Conservation (phyloP, 208 protist species). For the Strigomonas culicis region DNA sequence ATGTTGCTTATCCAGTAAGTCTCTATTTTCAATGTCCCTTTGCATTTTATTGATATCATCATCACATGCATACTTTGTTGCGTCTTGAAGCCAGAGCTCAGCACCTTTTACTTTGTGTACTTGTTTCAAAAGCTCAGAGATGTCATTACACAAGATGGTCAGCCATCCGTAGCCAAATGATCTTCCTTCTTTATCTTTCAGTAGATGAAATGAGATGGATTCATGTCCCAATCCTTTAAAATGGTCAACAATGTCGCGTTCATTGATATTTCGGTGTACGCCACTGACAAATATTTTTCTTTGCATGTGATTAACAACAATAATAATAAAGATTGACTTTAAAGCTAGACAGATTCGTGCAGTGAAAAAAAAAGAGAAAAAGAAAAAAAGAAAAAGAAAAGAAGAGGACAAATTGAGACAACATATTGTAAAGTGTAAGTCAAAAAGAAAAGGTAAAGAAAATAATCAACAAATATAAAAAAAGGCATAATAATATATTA, state of each 20-base stretch:
- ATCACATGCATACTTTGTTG: too few species aligned
- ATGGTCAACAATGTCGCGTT: constrained; percentile 33
- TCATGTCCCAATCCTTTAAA: constrained; percentile 41
- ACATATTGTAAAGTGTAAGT: too few species aligned
- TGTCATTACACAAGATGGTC: too few species aligned
- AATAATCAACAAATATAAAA: too few species aligned
- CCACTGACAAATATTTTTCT: constrained; percentile 33
- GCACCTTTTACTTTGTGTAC: not conserved
- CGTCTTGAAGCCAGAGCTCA: not conserved
- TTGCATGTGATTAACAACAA: constrained; percentile 6
- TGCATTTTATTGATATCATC: too few species aligned
- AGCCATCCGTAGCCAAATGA: constrained; percentile 68
- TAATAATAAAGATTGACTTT: not conserved
- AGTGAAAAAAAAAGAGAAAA: not conserved
- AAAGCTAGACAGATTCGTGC: not conserved
- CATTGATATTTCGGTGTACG: constrained; percentile 32
- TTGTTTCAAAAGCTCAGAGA: constrained; percentile 15
- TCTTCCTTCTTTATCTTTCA: constrained; percentile 36
- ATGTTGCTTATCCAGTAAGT: too few species aligned
- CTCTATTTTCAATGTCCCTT: too few species aligned
- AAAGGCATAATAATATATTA: too few species aligned
- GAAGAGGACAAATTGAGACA: too few species aligned
- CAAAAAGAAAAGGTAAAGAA: too few species aligned
- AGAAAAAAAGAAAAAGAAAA: not conserved
- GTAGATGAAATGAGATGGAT: constrained; percentile 16